Conservation (phyloP, 352 stramenopile species). For the Phytopythium boreale region DNA sequence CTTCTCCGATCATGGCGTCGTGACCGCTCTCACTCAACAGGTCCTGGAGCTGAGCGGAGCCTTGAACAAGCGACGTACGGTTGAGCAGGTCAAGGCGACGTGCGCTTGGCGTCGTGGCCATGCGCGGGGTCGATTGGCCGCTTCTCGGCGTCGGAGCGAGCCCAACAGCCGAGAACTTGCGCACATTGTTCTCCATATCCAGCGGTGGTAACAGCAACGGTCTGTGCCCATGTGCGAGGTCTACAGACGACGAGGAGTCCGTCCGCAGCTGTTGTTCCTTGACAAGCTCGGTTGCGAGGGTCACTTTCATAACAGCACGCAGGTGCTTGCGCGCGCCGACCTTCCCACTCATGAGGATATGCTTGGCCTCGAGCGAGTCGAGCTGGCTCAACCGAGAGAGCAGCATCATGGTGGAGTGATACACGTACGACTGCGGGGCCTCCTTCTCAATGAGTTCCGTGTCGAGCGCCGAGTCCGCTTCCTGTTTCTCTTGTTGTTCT, state of each 20-base stretch:
- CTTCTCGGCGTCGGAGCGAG: not conserved
- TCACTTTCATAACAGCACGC: not conserved
- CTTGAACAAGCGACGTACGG: constrained; percentile 4
- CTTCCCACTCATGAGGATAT: constrained; percentile 35
- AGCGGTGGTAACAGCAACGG: not conserved
- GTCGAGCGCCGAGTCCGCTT: constrained; percentile 1
- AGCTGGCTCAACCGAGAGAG: constrained; percentile 36
- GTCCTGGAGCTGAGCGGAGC: not conserved
- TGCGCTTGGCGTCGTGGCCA: not conserved
- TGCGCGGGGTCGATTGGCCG: not conserved
- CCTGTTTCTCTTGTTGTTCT: not conserved
- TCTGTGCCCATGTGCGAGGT: not conserved
- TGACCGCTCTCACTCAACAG: constrained; percentile 3
- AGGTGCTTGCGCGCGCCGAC: constrained; percentile 35
- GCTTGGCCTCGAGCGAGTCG: constrained; percentile 47
- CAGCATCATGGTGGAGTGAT: constrained; percentile 46
- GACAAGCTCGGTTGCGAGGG: not conserved
- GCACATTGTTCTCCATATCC: constrained; percentile 4
- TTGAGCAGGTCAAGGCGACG: constrained; percentile 1
- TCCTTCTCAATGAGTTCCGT: constrained; percentile 36
- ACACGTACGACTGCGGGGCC: constrained; percentile 46
- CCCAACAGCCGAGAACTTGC: not conserved
- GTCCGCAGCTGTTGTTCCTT: not conserved
- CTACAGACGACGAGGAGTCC: not conserved
- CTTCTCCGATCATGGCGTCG: not conserved